Evolutionary conservation across 1,139 yeast genomes (phyloP), one percentile per base, ranked within the genome.

Genomic region (Blastobotrys petasosporus): DNA sequence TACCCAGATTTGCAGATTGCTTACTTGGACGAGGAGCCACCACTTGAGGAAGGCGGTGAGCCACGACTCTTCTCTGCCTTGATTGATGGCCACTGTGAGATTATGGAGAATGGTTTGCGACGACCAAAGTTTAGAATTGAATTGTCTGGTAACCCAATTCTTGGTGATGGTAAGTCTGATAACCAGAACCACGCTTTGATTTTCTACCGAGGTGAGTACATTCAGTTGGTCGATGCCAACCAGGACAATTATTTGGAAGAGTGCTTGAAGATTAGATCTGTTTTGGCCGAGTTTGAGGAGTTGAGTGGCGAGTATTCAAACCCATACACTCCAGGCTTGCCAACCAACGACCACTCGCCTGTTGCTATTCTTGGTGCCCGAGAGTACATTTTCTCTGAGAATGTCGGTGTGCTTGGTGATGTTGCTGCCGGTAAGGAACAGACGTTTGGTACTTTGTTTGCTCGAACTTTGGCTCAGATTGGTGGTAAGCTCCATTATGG

Each of bases 361-460:
- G 98, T 92, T 61, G 98, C 98, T 49, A 90, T 92, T 66, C 87
- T 92, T 61, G 98, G 98, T 81, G 97, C 98, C 47, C 85, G 98
- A 76, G 98, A 92, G 73, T 92, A 92, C 72, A 92, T 92, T 73
- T 92, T 92, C 85, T 87, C 97, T 53, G 98, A 92, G 71, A 92
- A 90, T 74, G 85, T 95, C 57, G 98, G 98, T 84, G 86, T 92
- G 62, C 78, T 92, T 59, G 98, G 98, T 82, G 98, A 92, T 71
- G 94, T 92, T 68, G 98, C 98, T 61, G 98, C 98, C 57, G 98
- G 97, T 80, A 92, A 92, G 75, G 98, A 92, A 78, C 98, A 92
- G 71, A 92, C 98, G 58, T 92, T 92, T 66, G 98, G 98, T 82
- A 92, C 98, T 10, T 75, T 92, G 67, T 92, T 92, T 64, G 95